Percentiles rank a stretch among this genome's conserved stretches.
phyloP scores from a whole-genome alignment of 2,329 filamentous ascomycete genomes.

The Beauveria varroae region DNA sequence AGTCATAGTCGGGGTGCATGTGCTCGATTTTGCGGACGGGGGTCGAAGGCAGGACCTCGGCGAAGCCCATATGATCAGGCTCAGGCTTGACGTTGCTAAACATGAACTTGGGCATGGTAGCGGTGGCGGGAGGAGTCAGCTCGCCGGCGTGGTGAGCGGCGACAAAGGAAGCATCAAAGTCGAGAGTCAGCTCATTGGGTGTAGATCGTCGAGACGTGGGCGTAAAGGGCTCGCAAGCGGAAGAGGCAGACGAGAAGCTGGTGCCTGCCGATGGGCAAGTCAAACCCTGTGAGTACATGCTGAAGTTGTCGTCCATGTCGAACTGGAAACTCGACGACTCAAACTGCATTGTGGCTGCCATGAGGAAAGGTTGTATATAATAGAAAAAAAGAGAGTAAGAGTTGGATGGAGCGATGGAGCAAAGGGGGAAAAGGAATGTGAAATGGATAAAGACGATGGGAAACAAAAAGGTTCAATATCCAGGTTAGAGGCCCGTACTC shows the following conservation, averaged over 20 bases:
- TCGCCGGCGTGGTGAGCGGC: slow-evolving; percentile 24
- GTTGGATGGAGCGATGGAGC: background rate
- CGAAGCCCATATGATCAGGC: slow-evolving; percentile 25
- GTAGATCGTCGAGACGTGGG: slow-evolving; percentile 38
- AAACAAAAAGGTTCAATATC: background rate
- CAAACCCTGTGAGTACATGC: slow-evolving; percentile 28
- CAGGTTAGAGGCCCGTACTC: slow-evolving; percentile 11
- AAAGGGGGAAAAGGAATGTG: slow-evolving; percentile 9
- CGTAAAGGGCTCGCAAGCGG: slow-evolving; percentile 35
- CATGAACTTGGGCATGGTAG: slow-evolving; percentile 26
- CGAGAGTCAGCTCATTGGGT: slow-evolving; percentile 30
- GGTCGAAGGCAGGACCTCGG: slow-evolving; percentile 26
- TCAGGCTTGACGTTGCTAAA: slow-evolving; percentile 27
- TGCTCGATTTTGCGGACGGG: slow-evolving; percentile 29
- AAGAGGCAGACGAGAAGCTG: slow-evolving; percentile 33
- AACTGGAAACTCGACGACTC: slow-evolving; percentile 31
- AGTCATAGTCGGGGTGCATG: slow-evolving; percentile 30
- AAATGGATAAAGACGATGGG: slow-evolving; percentile 2
- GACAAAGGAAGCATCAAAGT: slow-evolving; percentile 26
- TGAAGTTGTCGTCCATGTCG: slow-evolving; percentile 34
- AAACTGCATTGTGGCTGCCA: slow-evolving; percentile 26
- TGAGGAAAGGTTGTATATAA: slow-evolving; percentile 2
- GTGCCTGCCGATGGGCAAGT: slow-evolving; percentile 27
- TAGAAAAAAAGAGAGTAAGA: slow-evolving; percentile 5
- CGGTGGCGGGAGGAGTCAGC: slow-evolving; percentile 28